Percentiles rank a stretch among this genome's conserved stretches.
These are phyloP conservation scores for Bremia lactucae DNA, from an alignment of 352 stramenopile genomes.

Conservation along the genomic window DNA sequence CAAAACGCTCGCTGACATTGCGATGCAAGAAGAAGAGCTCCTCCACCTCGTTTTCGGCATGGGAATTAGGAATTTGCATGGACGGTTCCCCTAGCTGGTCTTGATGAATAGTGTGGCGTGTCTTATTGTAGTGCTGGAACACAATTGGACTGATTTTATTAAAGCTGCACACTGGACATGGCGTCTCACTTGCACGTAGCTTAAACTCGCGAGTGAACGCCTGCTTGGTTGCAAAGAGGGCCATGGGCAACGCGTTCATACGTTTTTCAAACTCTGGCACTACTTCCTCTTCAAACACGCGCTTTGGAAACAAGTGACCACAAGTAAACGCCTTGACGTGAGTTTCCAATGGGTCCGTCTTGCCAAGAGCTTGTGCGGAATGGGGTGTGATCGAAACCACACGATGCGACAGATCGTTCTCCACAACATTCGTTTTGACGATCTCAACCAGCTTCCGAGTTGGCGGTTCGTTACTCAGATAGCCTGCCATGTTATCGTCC, in stretches of 20 bases:
- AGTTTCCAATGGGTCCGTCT: constrained; percentile 77
- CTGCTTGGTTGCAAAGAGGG: constrained; percentile 53
- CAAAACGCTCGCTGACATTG: constrained; percentile 18
- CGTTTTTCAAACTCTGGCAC: constrained; percentile 73
- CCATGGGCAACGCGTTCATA: constrained; percentile 48
- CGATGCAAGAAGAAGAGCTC: constrained; percentile 65
- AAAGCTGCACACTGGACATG: constrained; percentile 72
- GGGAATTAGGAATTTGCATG: too few relatives aligned
- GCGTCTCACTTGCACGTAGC: constrained; percentile 44
- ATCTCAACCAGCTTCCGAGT: constrained; percentile 42
- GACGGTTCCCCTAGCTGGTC: too few relatives aligned
- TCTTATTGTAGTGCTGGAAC: constrained; percentile 23
- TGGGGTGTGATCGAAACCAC: constrained; percentile 51
- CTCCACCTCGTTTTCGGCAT: constrained; percentile 7
- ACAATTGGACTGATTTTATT: constrained; percentile 67
- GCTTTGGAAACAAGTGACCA: constrained; percentile 74
- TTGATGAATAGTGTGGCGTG: constrained; percentile 2
- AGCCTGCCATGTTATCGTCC: constrained; percentile 3
- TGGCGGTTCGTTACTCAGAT: constrained; percentile 4
- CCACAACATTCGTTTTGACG: constrained; percentile 64
- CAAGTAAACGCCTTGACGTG: constrained; percentile 82
- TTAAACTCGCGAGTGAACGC: constrained; percentile 61
- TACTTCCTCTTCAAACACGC: constrained; percentile 79
- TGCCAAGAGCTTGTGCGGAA: constrained; percentile 52
- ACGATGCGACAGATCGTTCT: constrained; percentile 51